Evolutionary conservation across 2,329 filamentous ascomycete genomes (phyloP), one percentile per base, ranked within the genome.

Genomic region (Metarhizium robertsii): DNA sequence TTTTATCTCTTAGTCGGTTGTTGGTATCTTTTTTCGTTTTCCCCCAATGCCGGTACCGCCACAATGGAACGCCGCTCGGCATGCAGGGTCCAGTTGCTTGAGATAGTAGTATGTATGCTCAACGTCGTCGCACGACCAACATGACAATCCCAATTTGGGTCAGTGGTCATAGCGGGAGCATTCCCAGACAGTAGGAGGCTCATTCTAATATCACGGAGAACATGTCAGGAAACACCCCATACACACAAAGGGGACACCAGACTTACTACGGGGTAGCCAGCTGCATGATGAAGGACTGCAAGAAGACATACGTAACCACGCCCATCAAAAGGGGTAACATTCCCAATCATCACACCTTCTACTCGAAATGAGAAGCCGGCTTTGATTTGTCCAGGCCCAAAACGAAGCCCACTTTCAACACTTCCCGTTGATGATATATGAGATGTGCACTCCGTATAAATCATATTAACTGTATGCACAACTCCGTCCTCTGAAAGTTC

Each of bases 231-330:
- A 45, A 16, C 42, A 45, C 14, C 5, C 42, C 16, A 20, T 11
- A 7, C 54, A 54, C 53, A 56, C 55, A 32, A 50, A 36, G 54
- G 45, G 30, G 45, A 45, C 45, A 14, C 43, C 45, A 55, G 48
- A 29, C 20, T 40, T 38, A 20, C 46, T 53, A 52, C 29, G 25
- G 25, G 25, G 25, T 34, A 34, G 20, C 45, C 30, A 30, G 50
- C 42, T 45, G 42, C 42, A 45, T 45, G 6, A 45, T 10, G 38
- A 40, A 16, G 11, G 13, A 40, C 38, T 16, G 38, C 14, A 11
- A 45, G 42, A 45, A 45, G 18, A 20, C 42, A 45, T 25, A 20
- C 42, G 18, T 13, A 6, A 11, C n/a, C 42, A 6, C 18, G 42
- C 18, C 42, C n/a, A 45, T 20, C 7, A 20, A 45, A 25, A 20